A percentile compares a stretch with the other conserved stretches of the same genome.
These are phyloP conservation scores for Blepharisma undulans DNA, from an alignment of 169 alveolate genomes.

Conservation along the genomic window DNA sequence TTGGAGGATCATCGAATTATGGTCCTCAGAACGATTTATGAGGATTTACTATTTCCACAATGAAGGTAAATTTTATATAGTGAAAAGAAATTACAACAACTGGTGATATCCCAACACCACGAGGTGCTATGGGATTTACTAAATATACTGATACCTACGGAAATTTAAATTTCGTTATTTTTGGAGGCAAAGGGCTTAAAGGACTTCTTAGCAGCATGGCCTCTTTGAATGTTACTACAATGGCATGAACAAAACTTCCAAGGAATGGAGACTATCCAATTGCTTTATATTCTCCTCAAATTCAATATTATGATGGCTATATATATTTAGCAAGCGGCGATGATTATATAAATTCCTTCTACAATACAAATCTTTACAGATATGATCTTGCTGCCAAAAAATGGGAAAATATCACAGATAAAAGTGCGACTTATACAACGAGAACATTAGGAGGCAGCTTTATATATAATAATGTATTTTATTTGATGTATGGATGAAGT, in stretches of 20 bases:
- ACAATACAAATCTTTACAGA: not conserved
- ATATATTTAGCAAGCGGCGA: not conserved
- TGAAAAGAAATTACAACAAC: not conserved
- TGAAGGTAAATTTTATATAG: not conserved
- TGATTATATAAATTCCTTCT: too few relatives aligned
- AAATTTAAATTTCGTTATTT: not conserved
- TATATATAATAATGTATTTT: not conserved
- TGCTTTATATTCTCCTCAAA: not conserved
- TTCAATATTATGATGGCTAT: not conserved
- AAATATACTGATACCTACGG: not conserved
- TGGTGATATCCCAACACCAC: not conserved
- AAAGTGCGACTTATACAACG: not conserved
- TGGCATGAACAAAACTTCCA: not conserved
- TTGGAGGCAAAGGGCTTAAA: not conserved
- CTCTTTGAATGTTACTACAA: not conserved
- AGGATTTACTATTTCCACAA: not conserved
- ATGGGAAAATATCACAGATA: not conserved
- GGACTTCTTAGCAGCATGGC: not conserved
- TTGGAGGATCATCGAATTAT: not conserved
- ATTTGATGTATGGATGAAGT: not conserved
- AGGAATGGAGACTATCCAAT: not conserved
- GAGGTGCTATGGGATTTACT: not conserved
- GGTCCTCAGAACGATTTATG: conserved; percentile 11
- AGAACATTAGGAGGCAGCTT: not conserved
- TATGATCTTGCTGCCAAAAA: not conserved